phyloP scores from a whole-genome alignment of 1,284 basidiomycete species.

The Papiliotrema nemorosa region DNA sequence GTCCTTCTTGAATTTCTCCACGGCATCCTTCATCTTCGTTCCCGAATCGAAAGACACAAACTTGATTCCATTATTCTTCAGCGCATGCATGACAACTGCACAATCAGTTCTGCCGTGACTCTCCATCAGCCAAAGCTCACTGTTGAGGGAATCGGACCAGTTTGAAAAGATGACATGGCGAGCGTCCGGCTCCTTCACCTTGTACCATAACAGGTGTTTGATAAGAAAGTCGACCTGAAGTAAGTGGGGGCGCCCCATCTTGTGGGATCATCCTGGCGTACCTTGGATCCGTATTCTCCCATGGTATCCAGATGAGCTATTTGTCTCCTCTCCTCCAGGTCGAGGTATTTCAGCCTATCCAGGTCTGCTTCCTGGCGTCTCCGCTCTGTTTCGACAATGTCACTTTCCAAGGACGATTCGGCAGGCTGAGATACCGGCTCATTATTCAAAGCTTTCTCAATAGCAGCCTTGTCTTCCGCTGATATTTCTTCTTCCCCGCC shows the following conservation, averaged over 20 bases:
- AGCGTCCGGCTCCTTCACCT: conserved; percentile 19
- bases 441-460: neutral
- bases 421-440: conserved; percentile 3
- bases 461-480: neutral
- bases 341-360: conserved; percentile 28
- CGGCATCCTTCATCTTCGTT: conserved; percentile 33
- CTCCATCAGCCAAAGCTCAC: conserved; percentile 18
- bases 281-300: conserved; percentile 48
- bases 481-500: neutral
- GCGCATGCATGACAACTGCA: conserved; percentile 42
- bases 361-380: conserved; percentile 19
- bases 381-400: conserved; percentile 10
- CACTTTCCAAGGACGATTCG: conserved; percentile 1
- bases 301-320: conserved; percentile 36
- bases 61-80: conserved; percentile 34
- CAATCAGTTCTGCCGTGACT: conserved; percentile 4
- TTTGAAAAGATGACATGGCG: conserved; percentile 49
- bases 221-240: conserved; percentile 44
- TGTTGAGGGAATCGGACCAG: conserved; percentile 42
- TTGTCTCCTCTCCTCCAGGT: conserved; percentile 16
- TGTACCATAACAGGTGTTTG: conserved; percentile 40
- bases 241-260: neutral
- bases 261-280: conserved; percentile 10
- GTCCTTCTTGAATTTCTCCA: conserved; percentile 40
- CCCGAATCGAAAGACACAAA: conserved; percentile 37